phyloP scores from a whole-genome alignment of 164 flowering plant species.

The Chimonanthus salicifolius region DNA sequence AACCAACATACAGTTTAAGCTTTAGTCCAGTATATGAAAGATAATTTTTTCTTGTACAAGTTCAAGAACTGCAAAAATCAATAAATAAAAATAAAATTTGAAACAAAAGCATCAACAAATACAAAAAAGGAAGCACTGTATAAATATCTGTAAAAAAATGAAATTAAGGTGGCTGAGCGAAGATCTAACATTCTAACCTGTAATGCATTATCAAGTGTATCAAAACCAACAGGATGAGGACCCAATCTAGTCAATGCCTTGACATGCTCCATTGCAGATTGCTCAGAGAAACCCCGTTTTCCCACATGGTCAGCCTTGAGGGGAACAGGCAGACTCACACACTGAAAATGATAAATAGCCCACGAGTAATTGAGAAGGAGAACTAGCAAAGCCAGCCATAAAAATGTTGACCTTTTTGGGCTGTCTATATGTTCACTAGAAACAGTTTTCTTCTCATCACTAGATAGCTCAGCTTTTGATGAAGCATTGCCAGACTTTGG shows the following conservation, averaged over 20 bases:
- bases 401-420: constrained; percentile 40
- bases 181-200: constrained; percentile 36
- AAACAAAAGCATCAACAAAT: neutral
- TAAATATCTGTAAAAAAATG: too few relatives aligned
- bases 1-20: too few relatives aligned
- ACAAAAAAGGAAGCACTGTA: too few relatives aligned
- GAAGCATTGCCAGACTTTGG: constrained; percentile 11
- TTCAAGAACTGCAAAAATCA: neutral
- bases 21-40: too few relatives aligned
- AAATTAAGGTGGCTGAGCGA: too few relatives aligned
- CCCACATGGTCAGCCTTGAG: constrained; percentile 62
- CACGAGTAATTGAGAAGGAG: constrained; percentile 38
- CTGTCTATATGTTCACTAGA: constrained; percentile 2
- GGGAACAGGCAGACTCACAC: constrained; percentile 52
- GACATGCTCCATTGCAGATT: constrained; percentile 70
- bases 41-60: too few relatives aligned
- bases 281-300: constrained; percentile 84
- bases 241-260: constrained; percentile 62
- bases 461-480: constrained; percentile 8
- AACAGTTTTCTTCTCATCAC: neutral
- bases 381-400: constrained; percentile 41
- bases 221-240: constrained; percentile 90
- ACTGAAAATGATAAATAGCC: constrained; percentile 67
- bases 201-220: constrained; percentile 67
- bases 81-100: too few relatives aligned